Evolutionary conservation across 805 yeast genomes (phyloP).

Genomic region (Wickerhamiella kurtzmanii): DNA sequence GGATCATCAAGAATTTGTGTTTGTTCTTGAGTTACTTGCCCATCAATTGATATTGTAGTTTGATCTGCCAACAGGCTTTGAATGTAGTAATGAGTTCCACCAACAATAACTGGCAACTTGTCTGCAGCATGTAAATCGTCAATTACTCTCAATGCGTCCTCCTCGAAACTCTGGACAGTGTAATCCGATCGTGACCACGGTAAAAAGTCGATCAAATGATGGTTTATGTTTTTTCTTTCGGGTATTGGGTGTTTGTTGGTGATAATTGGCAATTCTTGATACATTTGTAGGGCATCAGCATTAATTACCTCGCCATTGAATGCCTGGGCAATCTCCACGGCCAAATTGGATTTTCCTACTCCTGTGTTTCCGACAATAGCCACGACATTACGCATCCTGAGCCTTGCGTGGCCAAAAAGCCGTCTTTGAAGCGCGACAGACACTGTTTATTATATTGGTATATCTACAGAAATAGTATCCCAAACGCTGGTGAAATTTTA

Average conservation of each 20-base stretch:
- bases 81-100: slow-evolving; percentile 91
- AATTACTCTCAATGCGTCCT: slow-evolving; percentile 48
- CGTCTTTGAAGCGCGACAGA: background rate
- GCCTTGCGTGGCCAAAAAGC: background rate
- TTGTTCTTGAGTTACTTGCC: slow-evolving; percentile 5
- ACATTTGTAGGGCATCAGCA: slow-evolving; percentile 97
- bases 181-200: slow-evolving; percentile 48
- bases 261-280: slow-evolving; percentile 54
- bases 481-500: background rate
- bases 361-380: slow-evolving; percentile 90
- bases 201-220: slow-evolving; percentile 79
- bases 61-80: slow-evolving; percentile 65
- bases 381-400: slow-evolving; percentile 30
- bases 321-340: slow-evolving; percentile 62
- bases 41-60: slow-evolving; percentile 36
- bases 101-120: slow-evolving; percentile 76
- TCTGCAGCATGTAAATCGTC: slow-evolving; percentile 51
- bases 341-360: slow-evolving; percentile 81
- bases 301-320: slow-evolving; percentile 82
- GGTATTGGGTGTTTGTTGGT: slow-evolving; percentile 83
- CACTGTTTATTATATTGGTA: too few relatives aligned
- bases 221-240: slow-evolving; percentile 63
- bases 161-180: slow-evolving; percentile 60
- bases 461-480: too few relatives aligned
- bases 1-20: slow-evolving; percentile 9